Percentiles rank a stretch among this genome's conserved stretches.
Conservation (phyloP, 2,329 filamentous ascomycete species). For the Cercospora zeae-maydis region DNA sequence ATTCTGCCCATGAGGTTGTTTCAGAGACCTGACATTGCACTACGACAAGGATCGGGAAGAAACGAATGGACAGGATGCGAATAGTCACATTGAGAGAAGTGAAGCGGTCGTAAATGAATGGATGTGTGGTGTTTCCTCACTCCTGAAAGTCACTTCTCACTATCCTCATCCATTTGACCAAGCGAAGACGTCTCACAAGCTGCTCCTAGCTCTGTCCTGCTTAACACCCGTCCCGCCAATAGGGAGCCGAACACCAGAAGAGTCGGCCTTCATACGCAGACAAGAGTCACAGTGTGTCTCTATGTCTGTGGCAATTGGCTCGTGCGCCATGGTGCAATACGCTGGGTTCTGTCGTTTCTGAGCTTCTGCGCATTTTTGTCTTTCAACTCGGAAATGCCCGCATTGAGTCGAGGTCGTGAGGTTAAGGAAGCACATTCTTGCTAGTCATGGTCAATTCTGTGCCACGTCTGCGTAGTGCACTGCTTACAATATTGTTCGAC, state of each 20-base stretch:
- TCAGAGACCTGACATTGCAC: no score
- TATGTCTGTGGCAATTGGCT: conserved; percentile 22
- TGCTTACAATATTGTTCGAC: neutral
- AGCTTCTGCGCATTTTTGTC: conserved; percentile 18
- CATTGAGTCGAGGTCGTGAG: conserved; percentile 21
- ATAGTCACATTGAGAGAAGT: no score
- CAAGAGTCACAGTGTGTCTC: conserved; percentile 11
- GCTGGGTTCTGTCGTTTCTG: conserved; percentile 4
- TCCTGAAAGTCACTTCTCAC: no score
- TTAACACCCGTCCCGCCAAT: neutral
- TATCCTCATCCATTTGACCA: no score
- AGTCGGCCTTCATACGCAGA: conserved; percentile 15
- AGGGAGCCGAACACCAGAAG: neutral
- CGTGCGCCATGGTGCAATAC: conserved; percentile 19
- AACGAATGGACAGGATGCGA: no score
- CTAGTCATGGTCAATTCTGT: neutral
- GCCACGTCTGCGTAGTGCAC: neutral
- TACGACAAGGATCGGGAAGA: no score
- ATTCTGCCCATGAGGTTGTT: no score
- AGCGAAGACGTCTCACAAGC: no score
- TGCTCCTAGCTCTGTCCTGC: neutral
- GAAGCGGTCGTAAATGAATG: no score
- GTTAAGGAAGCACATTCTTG: conserved; percentile 22
- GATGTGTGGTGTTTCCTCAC: no score
- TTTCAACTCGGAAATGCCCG: conserved; percentile 18